Base-by-base conservation (phyloP, 2,329 filamentous ascomycete species). In the Monosporascus sp. region DNA sequence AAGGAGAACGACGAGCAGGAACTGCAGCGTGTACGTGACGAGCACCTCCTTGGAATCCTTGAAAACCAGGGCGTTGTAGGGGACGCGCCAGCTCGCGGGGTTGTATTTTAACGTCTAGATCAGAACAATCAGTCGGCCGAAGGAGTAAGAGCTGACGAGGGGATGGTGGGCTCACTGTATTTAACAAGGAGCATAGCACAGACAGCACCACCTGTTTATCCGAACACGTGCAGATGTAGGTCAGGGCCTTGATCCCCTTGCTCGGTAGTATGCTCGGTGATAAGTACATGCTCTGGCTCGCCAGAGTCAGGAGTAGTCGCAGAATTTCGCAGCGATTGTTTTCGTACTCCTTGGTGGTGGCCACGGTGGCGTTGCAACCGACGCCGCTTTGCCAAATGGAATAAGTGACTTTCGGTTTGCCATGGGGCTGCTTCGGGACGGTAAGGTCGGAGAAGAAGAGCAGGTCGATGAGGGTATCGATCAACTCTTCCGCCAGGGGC, bases 351-450 rank as follows among this genome's bases (percentile, higher is more conserved):
- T 90, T 96, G 50, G 86, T 97, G 3, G 91, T 93, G 9, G 86
- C 86, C 61, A 95, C 85, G 5, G 91, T 84, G 17, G 88, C 89
- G 69, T 96, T 96, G 75, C 93, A 97, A 15, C 94, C 94, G 31
- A 99, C 93, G 47, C 94, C 94, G 66, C 90, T 97, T 73, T 97
- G 91, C 94, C 94, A 99, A 67, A 99, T 97, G 51, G 90, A 88
- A 71, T 94, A 96, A 7, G 87, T 88, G 52, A 97, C 88, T 68
- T 94, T 95, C 57, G 82, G 81, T 65, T 88, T 90, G 51, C 83
- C 83, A 52, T 84, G 79, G 15, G 84, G 79, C 42, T 88, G 81
- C 53, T 79, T 82, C 9, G 93, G 89, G 17, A 97, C 80, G 0
- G 93, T 96, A 64, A 99, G 88, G 51, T 91, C 89, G 8, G 88